Evolutionary conservation across 2,329 filamentous ascomycete genomes (phyloP).

Genomic region (Colletotrichum tamarilloi): DNA sequence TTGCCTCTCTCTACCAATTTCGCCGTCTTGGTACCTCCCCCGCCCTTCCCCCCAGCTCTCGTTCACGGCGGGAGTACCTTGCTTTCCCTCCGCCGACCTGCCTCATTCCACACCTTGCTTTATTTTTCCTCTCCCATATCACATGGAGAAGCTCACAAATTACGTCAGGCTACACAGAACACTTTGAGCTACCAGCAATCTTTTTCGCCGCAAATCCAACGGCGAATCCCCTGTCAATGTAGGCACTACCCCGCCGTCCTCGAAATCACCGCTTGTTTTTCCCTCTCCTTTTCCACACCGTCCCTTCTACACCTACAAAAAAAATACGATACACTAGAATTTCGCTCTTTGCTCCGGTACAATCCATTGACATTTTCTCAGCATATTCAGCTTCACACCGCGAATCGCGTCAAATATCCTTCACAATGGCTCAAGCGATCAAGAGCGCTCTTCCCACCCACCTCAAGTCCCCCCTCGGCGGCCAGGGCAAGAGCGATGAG

Average conservation of each 20-base stretch:
- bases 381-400: not conserved
- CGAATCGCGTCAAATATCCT: conserved; percentile 31
- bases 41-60: conserved; percentile 1
- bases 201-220: conserved; percentile 20
- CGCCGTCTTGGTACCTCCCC: not conserved
- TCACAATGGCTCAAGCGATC: conserved; percentile 74
- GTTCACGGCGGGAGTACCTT: not conserved
- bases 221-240: conserved; percentile 23
- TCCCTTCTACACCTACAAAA: conserved; percentile 5
- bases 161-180: conserved; percentile 35
- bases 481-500: conserved; percentile 54
- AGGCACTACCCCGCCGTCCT: conserved; percentile 29
- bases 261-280: conserved; percentile 18
- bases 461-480: conserved; percentile 70
- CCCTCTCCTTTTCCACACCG: conserved; percentile 2
- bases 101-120: not conserved
- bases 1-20: conserved; percentile 14
- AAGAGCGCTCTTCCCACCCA: conserved; percentile 86
- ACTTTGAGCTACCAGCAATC: conserved; percentile 21
- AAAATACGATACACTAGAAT: not conserved
- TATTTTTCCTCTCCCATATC: conserved; percentile 1
- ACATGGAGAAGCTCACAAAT: conserved; percentile 34
- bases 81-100: not conserved
- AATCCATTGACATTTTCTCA: conserved; percentile 4
- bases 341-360: not conserved